Percentiles rank a stretch among this genome's conserved stretches.
phyloP scores from a whole-genome alignment of 768 basidiomycete genomes.

The Russula earlei region DNA sequence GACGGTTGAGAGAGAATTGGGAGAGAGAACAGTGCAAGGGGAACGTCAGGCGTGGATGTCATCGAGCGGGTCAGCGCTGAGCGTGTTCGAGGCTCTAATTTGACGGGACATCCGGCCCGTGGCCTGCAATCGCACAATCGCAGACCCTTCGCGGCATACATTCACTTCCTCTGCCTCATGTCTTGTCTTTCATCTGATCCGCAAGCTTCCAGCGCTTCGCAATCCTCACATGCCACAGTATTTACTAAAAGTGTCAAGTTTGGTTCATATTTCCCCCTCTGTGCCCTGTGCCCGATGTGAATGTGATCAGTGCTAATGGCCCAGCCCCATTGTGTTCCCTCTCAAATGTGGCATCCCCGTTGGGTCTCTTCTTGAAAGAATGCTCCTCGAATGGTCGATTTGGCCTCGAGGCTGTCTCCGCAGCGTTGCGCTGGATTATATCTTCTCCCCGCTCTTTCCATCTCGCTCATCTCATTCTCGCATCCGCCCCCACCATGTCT shows the following conservation, averaged over 20 bases:
- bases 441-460: neutral
- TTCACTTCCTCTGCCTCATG: neutral
- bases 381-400: neutral
- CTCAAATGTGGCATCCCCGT: conserved; percentile 1
- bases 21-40: neutral
- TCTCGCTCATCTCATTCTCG: neutral
- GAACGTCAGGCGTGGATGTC: neutral
- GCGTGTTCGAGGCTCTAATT: no score
- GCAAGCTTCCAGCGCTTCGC: neutral
- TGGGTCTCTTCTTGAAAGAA: no score
- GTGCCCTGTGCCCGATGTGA: no score
- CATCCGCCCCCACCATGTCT: neutral
- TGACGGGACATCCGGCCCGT: no score
- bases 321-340: neutral
- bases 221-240: neutral
- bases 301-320: no score
- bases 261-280: no score
- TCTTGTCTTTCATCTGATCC: neutral
- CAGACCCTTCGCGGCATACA: no score
- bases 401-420: conserved; percentile 4
- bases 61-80: neutral
- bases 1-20: conserved; percentile 13
- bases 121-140: no score
- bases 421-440: neutral
- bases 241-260: no score